phyloP scores from a whole-genome alignment of 495 filamentous ascomycete genomes.

The Cladorrhinum samala region DNA sequence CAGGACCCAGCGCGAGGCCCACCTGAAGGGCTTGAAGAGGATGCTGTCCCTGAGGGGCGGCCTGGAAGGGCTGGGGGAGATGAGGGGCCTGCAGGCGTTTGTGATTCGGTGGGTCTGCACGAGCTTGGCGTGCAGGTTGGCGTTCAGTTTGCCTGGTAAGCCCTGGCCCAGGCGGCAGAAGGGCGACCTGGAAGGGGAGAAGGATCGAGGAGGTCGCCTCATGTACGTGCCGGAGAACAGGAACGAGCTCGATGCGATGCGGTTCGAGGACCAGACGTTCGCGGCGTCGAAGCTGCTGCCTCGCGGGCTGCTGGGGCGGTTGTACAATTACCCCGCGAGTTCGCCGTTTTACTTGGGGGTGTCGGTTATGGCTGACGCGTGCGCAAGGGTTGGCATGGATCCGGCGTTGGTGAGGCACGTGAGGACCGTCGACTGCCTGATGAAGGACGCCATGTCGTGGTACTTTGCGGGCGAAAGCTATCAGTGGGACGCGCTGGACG shows the following conservation, averaged over 20 bases:
- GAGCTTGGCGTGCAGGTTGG: conserved; percentile 4
- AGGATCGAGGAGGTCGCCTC: not conserved
- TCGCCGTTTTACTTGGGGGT: not conserved
- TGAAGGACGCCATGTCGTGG: conserved; percentile 5
- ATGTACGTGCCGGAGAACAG: not conserved
- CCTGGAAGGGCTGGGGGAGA: conserved; percentile 2
- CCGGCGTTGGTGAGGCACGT: conserved; percentile 3
- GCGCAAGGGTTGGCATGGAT: conserved; percentile 4
- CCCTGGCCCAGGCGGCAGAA: too few species aligned
- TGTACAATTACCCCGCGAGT: conserved; percentile 10
- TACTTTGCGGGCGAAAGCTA: not conserved
- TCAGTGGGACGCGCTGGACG: conserved; percentile 11
- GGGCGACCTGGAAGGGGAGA: too few species aligned
- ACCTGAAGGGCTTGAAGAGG: conserved; percentile 9
- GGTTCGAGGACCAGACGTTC: conserved; percentile 1
- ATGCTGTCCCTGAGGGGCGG: conserved; percentile 17
- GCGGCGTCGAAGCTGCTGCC: conserved; percentile 10
- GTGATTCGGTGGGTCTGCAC: conserved; percentile 11
- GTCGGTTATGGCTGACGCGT: conserved; percentile 9
- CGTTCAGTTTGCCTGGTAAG: conserved; percentile 7
- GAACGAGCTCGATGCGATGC: not conserved
- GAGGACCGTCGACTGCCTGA: conserved; percentile 6
- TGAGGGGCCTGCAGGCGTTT: conserved; percentile 12
- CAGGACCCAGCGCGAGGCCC: conserved; percentile 11
- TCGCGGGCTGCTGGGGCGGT: not conserved